These are phyloP conservation scores for Bassia scoparia DNA, from an alignment of 148 eudicot genomes.

Conservation along the genomic window DNA sequence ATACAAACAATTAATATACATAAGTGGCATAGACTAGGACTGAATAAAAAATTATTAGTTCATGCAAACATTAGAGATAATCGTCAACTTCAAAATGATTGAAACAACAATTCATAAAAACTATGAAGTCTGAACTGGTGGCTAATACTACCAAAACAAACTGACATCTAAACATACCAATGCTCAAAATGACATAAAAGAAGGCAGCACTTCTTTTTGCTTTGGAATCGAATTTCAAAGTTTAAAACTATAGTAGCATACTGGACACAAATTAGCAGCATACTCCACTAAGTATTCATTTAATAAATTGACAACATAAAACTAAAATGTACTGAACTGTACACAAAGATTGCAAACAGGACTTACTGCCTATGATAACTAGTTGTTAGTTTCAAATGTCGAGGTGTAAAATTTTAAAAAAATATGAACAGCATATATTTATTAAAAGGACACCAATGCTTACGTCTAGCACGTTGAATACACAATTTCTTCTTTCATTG, in stretches of 20 bases:
- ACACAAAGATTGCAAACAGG: not conserved
- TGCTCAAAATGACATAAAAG: not conserved
- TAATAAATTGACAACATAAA: not conserved
- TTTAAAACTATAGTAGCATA: not conserved
- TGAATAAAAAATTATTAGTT: too few relatives aligned
- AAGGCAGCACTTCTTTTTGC: not conserved
- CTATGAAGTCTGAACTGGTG: not conserved
- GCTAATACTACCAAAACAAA: not conserved
- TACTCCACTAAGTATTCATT: not conserved
- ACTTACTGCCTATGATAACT: not conserved
- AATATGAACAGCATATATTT: not conserved
- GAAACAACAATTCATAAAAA: not conserved
- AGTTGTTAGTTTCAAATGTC: not conserved
- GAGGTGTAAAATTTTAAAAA: not conserved
- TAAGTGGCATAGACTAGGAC: too few relatives aligned
- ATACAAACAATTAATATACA: too few relatives aligned
- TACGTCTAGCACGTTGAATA: conserved; percentile 67
- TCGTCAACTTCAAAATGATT: not conserved
- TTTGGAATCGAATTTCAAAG: not conserved
- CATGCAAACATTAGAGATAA: too few relatives aligned
- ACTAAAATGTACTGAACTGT: not conserved
- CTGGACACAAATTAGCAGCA: not conserved
- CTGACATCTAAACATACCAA: not conserved
- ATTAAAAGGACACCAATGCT: conserved; percentile 20
- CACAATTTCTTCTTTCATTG: conserved; percentile 43